Conservation (phyloP, 495 filamentous ascomycete genomes). For the Penicillium angulare region DNA sequence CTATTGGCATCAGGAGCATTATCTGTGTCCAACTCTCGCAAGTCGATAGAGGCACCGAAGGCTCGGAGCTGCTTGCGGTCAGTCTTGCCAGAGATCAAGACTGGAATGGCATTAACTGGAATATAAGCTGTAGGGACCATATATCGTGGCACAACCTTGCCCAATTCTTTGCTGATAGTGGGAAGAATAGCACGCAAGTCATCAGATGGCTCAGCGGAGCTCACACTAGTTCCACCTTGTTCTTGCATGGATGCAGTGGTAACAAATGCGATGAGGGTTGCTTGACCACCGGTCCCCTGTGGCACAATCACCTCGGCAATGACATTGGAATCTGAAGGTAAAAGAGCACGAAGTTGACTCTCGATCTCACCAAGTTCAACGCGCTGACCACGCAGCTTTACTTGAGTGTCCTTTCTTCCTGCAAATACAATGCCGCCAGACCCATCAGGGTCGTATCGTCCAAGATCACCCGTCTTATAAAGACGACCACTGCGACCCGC, state of each 20-base stretch:
- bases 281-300: constrained; percentile 27
- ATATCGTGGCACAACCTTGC: constrained; percentile 38
- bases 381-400: constrained; percentile 61
- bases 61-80: constrained; percentile 39
- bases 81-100: constrained; percentile 43
- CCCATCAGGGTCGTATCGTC: constrained; percentile 54
- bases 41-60: constrained; percentile 31
- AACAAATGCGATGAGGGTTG: constrained; percentile 39
- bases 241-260: constrained; percentile 26
- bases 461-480: constrained; percentile 54
- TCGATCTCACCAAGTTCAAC: constrained; percentile 60
- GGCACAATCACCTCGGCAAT: constrained; percentile 41
- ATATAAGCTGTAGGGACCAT: constrained; percentile 48
- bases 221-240: constrained; percentile 16
- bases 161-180: constrained; percentile 24
- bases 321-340: constrained; percentile 31
- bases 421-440: constrained; percentile 51
- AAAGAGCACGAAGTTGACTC: constrained; percentile 31
- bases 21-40: constrained; percentile 28
- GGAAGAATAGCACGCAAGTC: constrained; percentile 21
- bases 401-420: constrained; percentile 61
- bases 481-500: constrained; percentile 38
- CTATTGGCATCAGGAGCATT: constrained; percentile 11
- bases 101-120: constrained; percentile 37
- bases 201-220: constrained; percentile 12